Percentiles rank a stretch among this genome's conserved stretches.
phyloP scores from a whole-genome alignment of 352 stramenopile genomes.

The Pythium rhizo-oryzae region DNA sequence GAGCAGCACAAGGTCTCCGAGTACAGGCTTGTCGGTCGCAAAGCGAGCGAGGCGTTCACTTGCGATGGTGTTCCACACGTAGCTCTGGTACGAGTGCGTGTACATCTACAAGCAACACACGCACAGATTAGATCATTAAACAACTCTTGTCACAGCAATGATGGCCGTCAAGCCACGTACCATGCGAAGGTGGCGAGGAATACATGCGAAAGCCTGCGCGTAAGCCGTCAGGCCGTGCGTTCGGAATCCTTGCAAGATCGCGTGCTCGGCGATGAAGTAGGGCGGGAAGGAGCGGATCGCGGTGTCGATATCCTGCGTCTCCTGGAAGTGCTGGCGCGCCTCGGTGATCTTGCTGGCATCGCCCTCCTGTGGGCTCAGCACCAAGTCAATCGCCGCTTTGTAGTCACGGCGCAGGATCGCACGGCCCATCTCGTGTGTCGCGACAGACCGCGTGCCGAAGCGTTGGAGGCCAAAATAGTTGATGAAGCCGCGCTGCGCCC shows the following conservation, averaged over 20 bases:
- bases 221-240: constrained; percentile 69
- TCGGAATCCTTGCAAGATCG: constrained; percentile 74
- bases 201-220: constrained; percentile 68
- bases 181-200: constrained; percentile 57
- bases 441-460: constrained; percentile 83
- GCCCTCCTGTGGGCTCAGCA: constrained; percentile 88
- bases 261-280: constrained; percentile 69
- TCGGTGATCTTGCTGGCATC: constrained; percentile 81
- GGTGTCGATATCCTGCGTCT: constrained; percentile 74
- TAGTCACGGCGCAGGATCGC: constrained; percentile 94
- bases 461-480: constrained; percentile 98
- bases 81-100: constrained; percentile 88
- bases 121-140: too few relatives aligned
- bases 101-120: too few relatives aligned
- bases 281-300: constrained; percentile 79
- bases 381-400: constrained; percentile 89
- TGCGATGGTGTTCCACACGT: constrained; percentile 96
- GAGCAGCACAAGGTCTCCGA: constrained; percentile 91
- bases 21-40: constrained; percentile 46
- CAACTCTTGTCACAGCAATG: too few relatives aligned
- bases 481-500: constrained; percentile 88
- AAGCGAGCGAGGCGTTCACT: constrained; percentile 80
- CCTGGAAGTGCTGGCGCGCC: constrained; percentile 79
- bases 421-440: constrained; percentile 88
- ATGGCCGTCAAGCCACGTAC: too few relatives aligned